Conservation (phyloP, 148 eudicot genomes). For the Vaccinium corymbosum region DNA sequence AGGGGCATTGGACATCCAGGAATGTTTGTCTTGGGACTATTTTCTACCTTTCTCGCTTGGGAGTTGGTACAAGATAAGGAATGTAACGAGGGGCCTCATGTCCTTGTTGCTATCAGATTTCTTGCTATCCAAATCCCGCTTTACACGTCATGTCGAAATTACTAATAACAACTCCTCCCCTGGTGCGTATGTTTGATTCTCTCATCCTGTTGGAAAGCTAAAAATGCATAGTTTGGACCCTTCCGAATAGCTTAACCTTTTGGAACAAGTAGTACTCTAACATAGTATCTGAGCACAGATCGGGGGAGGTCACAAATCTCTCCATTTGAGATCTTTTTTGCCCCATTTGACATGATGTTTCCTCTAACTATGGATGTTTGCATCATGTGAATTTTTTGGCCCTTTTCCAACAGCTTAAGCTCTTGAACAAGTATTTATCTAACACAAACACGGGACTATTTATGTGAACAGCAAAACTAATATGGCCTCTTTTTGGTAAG, state of each 20-base stretch:
- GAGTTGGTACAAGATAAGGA: neutral
- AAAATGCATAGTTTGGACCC: neutral
- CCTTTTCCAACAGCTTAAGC: neutral
- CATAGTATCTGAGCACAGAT: neutral
- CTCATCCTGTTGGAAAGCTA: neutral
- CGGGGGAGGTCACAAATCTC: neutral
- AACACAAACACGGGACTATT: neutral
- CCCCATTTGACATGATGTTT: neutral
- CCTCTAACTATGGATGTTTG: neutral
- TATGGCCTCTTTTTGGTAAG: neutral
- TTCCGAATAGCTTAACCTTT: neutral
- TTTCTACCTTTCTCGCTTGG: neutral
- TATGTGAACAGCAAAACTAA: neutral
- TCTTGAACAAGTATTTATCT: neutral
- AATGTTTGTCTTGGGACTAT: neutral
- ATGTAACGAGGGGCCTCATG: neutral
- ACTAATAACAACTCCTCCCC: neutral
- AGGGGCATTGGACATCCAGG: neutral
- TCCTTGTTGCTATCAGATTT: neutral
- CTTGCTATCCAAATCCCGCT: neutral
- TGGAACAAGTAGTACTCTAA: neutral
- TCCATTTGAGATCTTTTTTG: neutral
- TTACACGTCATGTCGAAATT: neutral
- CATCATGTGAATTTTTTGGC: neutral
- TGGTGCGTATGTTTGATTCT: neutral